phyloP scores from a whole-genome alignment of 306 rosid genomes.

The Corylus avellana region DNA sequence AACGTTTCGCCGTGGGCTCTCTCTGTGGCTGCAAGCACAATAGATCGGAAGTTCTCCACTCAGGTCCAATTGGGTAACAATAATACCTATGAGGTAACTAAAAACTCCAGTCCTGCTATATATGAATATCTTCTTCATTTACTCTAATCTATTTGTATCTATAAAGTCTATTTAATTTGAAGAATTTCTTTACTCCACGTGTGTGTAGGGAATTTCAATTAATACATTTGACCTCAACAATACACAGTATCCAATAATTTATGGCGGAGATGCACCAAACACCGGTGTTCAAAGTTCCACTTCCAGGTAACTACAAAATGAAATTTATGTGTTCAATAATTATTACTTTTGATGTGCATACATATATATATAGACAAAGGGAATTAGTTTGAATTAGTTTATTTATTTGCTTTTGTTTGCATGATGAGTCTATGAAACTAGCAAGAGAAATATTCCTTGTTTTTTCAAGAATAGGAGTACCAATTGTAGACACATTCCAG shows the following conservation, averaged over 20 bases:
- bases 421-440: not conserved
- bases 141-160: too few relatives aligned
- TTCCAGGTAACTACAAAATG: slow-evolving; percentile 37
- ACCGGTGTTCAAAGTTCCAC: not conserved
- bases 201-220: slow-evolving; percentile 46
- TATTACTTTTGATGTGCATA: too few relatives aligned
- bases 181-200: not conserved
- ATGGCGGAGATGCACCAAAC: slow-evolving; percentile 49
- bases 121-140: too few relatives aligned
- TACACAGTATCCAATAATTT: slow-evolving; percentile 38
- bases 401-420: not conserved
- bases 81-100: slow-evolving; percentile 28
- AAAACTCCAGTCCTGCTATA: not conserved
- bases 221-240: slow-evolving; percentile 41
- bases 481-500: too few relatives aligned
- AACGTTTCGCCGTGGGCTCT: slow-evolving; percentile 51
- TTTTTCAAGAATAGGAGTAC: not conserved
- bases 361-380: too few relatives aligned
- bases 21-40: slow-evolving; percentile 57
- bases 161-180: not conserved
- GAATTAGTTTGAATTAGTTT: too few relatives aligned
- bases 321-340: too few relatives aligned
- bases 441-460: not conserved
- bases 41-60: slow-evolving; percentile 38
- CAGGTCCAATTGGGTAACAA: slow-evolving; percentile 41